A percentile compares a stretch with the other conserved stretches of the same genome.
These are phyloP conservation scores for Penstemon barbatus DNA, from an alignment of 257 asterid species.

Conservation along the genomic window DNA sequence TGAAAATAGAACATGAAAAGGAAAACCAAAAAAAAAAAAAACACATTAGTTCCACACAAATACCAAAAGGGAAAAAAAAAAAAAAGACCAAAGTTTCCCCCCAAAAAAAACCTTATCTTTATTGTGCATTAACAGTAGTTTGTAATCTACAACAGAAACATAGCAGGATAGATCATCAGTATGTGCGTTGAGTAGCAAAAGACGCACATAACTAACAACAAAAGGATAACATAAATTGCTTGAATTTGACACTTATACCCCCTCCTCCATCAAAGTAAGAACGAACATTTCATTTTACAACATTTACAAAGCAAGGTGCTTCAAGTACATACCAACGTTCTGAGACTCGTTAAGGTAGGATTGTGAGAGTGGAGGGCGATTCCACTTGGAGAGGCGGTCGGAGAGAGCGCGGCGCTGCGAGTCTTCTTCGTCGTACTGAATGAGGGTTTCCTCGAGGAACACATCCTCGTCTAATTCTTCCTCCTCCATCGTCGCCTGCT, in stretches of 20 bases:
- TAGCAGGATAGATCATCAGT: no score
- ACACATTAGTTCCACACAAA: constrained; percentile 8
- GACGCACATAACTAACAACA: background rate
- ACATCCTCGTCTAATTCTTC: constrained; percentile 90
- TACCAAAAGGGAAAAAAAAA: background rate
- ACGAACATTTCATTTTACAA: background rate
- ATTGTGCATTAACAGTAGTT: no score
- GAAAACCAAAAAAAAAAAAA: background rate
- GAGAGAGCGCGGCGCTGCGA: constrained; percentile 56
- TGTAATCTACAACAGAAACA: no score
- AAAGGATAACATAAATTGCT: constrained; percentile 7
- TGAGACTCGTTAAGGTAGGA: constrained; percentile 51
- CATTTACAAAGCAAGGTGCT: constrained; percentile 4
- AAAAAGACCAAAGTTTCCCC: background rate
- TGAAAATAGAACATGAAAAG: constrained; percentile 20
- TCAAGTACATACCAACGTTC: constrained; percentile 52
- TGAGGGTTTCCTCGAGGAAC: constrained; percentile 80
- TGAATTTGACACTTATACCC: background rate
- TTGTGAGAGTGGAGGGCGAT: constrained; percentile 63
- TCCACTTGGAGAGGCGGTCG: constrained; percentile 73
- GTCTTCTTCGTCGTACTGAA: constrained; percentile 76
- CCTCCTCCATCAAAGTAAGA: no score
- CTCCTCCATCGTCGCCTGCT: constrained; percentile 63
- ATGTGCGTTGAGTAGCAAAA: no score
- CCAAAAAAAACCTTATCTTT: background rate